phyloP scores from a whole-genome alignment of 192 early-diverging fungal genomes.

The Pilaira anomala region DNA sequence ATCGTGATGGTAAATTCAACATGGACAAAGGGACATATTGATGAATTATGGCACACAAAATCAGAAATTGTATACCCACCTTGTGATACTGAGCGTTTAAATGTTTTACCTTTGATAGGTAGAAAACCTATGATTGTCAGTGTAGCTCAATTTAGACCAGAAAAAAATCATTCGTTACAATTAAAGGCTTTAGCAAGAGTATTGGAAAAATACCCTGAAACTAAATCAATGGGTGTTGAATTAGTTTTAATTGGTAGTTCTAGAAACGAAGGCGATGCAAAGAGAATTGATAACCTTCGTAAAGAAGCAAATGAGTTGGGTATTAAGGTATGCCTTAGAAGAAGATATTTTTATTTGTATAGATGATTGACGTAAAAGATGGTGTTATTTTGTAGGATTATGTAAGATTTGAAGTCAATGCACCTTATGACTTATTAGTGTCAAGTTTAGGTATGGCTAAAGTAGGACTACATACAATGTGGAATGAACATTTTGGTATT shows the following conservation, averaged over 20 bases:
- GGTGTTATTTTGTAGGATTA: slow-evolving; percentile 46
- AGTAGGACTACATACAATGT: slow-evolving; percentile 95
- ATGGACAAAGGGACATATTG: slow-evolving; percentile 93
- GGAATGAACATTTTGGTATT: slow-evolving; percentile 99
- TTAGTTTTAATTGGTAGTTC: slow-evolving; percentile 86
- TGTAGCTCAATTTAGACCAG: slow-evolving; percentile 94
- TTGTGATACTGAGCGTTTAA: slow-evolving; percentile 77
- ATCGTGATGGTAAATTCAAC: slow-evolving; percentile 93
- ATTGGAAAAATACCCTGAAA: slow-evolving; percentile 56
- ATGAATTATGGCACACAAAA: slow-evolving; percentile 72
- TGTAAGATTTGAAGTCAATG: slow-evolving; percentile 82
- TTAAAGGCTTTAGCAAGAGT: slow-evolving; percentile 68
- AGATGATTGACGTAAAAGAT: neutral
- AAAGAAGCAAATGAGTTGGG: slow-evolving; percentile 45
- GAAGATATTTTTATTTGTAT: neutral
- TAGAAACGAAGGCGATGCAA: slow-evolving; percentile 76
- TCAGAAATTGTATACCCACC: slow-evolving; percentile 88
- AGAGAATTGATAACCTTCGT: slow-evolving; percentile 59
- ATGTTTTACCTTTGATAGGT: slow-evolving; percentile 45
- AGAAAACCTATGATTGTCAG: slow-evolving; percentile 72
- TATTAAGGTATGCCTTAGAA: slow-evolving; percentile 48
- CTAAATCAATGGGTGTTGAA: slow-evolving; percentile 34
- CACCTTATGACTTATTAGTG: slow-evolving; percentile 64
- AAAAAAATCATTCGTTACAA: slow-evolving; percentile 90
- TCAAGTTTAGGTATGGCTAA: slow-evolving; percentile 56